Conservation (phyloP, 2,329 filamentous ascomycete genomes). For the Verticillium zaregamsianum region DNA sequence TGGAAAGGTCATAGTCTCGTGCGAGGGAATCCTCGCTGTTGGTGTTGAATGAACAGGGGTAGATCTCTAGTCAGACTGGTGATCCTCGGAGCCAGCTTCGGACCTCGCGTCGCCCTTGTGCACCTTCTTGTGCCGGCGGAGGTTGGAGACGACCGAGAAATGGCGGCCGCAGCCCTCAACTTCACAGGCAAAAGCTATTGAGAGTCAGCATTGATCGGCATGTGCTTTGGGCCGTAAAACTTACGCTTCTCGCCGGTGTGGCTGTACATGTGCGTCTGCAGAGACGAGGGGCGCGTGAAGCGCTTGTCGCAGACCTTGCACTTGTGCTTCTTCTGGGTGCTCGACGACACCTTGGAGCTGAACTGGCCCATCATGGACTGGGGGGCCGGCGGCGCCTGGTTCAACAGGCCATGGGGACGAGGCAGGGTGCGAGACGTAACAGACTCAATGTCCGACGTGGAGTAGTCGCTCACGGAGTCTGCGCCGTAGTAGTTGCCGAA, state of each 20-base stretch:
- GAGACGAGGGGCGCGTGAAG: constrained; percentile 87
- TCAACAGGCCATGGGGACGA: constrained; percentile 62
- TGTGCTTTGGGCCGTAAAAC: constrained; percentile 31
- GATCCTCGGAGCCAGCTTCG: constrained; percentile 60
- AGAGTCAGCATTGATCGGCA: background rate
- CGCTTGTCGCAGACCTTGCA: constrained; percentile 99
- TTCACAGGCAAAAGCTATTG: constrained; percentile 83
- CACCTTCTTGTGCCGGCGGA: constrained; percentile 91
- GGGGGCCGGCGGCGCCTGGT: constrained; percentile 71
- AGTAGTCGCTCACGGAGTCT: constrained; percentile 89
- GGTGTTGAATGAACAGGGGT: background rate
- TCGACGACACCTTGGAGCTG: constrained; percentile 92
- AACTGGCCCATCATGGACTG: constrained; percentile 99
- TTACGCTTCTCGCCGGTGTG: constrained; percentile 97
- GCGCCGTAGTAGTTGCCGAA: constrained; percentile 82
- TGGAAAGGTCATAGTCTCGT: constrained; percentile 13
- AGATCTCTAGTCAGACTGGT: constrained; percentile 49
- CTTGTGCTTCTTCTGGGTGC: constrained; percentile 98
- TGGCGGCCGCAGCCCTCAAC: constrained; percentile 92
- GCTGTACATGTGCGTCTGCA: constrained; percentile 98
- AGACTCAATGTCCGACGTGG: constrained; percentile 84
- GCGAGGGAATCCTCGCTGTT: background rate
- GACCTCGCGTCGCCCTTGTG: constrained; percentile 74
- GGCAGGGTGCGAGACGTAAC: constrained; percentile 79
- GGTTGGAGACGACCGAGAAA: constrained; percentile 95